phyloP scores from a whole-genome alignment of 2,329 filamentous ascomycete species.

The Venturia carpophila region DNA sequence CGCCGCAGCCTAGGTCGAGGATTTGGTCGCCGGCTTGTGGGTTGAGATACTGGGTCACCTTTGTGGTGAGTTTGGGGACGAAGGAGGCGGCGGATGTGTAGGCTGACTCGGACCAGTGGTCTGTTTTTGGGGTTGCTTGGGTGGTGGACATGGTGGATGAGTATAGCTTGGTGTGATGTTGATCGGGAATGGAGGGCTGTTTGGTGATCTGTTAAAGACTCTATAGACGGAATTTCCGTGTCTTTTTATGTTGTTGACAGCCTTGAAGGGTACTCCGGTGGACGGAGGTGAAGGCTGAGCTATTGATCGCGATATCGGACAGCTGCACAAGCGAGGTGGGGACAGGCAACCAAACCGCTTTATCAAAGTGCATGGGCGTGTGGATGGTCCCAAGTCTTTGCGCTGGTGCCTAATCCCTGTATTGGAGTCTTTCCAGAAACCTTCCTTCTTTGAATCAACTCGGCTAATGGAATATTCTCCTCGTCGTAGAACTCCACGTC shows the following conservation, averaged over 20 bases:
- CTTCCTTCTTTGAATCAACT: conserved; percentile 50
- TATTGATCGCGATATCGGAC: neutral
- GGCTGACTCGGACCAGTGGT: conserved; percentile 6
- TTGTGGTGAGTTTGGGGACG: conserved; percentile 35
- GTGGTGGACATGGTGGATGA: neutral
- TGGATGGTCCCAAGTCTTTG: neutral
- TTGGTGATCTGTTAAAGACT: too few relatives aligned
- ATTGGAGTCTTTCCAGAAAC: neutral
- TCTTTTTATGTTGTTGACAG: conserved; percentile 7
- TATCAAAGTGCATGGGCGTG: neutral
- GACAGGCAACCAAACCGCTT: neutral
- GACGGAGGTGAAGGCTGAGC: conserved; percentile 2
- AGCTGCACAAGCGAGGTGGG: neutral
- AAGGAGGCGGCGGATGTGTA: conserved; percentile 30
- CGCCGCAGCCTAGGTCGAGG: conserved; percentile 35
- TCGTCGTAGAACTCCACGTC: conserved; percentile 59
- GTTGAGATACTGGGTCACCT: conserved; percentile 32
- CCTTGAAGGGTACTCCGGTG: neutral
- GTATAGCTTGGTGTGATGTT: neutral
- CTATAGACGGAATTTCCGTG: neutral
- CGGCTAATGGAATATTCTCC: conserved; percentile 62
- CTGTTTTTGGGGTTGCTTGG: neutral
- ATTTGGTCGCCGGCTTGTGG: conserved; percentile 30
- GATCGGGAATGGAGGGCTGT: neutral
- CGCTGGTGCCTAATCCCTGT: neutral